A percentile compares a stretch with the other conserved stretches of the same genome.
Evolutionary conservation across 2,329 filamentous ascomycete genomes (phyloP).

Genomic region (Fusarium domesticum): DNA sequence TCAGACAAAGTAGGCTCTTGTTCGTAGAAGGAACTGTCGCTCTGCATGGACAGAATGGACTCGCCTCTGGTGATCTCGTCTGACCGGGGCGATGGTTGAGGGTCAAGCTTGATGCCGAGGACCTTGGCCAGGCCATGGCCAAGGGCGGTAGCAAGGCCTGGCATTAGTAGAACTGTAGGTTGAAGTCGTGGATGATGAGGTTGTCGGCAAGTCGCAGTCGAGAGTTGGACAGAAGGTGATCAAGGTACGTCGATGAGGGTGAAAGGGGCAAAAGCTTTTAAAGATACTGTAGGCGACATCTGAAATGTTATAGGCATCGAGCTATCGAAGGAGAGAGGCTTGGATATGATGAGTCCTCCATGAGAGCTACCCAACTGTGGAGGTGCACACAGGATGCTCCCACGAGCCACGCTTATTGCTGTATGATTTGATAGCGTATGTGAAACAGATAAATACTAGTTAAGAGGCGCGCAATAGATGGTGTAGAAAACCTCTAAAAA

Average conservation of each 20-base stretch:
- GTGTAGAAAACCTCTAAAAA: not conserved
- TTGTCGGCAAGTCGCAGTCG: too few relatives aligned
- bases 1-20: slow-evolving; percentile 72
- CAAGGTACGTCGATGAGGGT: too few relatives aligned
- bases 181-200: too few relatives aligned
- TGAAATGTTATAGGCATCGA: too few relatives aligned
- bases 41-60: slow-evolving; percentile 71
- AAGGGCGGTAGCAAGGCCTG: slow-evolving; percentile 47
- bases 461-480: not conserved
- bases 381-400: not conserved
- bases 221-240: too few relatives aligned
- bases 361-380: too few relatives aligned
- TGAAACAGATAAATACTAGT: not conserved
- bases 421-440: not conserved
- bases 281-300: too few relatives aligned
- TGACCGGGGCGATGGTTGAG: slow-evolving; percentile 40
- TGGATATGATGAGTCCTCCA: too few relatives aligned
- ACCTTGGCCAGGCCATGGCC: slow-evolving; percentile 74
- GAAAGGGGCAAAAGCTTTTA: too few relatives aligned
- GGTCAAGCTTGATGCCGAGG: slow-evolving; percentile 78
- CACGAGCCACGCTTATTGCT: not conserved
- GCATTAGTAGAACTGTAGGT: too few relatives aligned
- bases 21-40: slow-evolving; percentile 77
- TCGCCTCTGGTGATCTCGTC: slow-evolving; percentile 73
- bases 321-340: too few relatives aligned